These are phyloP conservation scores for Pleurotus djamor DNA, from an alignment of 768 basidiomycete species.

Conservation along the genomic window DNA sequence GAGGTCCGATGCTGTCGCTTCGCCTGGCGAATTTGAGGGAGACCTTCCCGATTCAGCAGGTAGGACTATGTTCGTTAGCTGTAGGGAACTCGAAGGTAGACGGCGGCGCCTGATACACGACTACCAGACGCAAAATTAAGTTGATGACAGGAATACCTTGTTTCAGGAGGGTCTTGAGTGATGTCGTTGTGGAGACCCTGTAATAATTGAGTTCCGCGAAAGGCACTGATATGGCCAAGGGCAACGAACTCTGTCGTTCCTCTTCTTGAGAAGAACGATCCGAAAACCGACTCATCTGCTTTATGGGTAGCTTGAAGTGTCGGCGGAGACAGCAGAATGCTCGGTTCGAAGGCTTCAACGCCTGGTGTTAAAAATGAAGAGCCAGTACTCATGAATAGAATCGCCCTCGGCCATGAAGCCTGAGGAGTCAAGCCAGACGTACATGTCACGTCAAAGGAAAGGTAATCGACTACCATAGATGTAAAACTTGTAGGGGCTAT, in stretches of 20 bases:
- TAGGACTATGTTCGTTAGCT: background rate
- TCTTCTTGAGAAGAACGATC: background rate
- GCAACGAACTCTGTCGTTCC: background rate
- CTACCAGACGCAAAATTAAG: background rate
- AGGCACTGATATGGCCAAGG: background rate
- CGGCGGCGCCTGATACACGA: background rate
- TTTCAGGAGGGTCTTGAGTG: background rate
- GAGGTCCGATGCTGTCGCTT: slow-evolving; percentile 10
- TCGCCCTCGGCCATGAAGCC: no score
- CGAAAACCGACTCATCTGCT: background rate
- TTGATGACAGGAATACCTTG: background rate
- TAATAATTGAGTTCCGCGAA: background rate
- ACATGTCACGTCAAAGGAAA: no score
- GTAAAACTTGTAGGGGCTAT: no score
- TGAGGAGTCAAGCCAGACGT: no score
- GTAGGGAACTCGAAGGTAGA: background rate
- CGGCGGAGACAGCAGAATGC: no score
- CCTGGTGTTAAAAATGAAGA: no score
- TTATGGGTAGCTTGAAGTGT: no score
- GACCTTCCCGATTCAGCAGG: background rate
- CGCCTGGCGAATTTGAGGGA: background rate
- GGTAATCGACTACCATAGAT: no score
- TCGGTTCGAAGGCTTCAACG: no score
- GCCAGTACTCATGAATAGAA: no score
- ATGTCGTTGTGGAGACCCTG: background rate